phyloP scores from a whole-genome alignment of 495 filamentous ascomycete species.

The Daldinia grandis region DNA sequence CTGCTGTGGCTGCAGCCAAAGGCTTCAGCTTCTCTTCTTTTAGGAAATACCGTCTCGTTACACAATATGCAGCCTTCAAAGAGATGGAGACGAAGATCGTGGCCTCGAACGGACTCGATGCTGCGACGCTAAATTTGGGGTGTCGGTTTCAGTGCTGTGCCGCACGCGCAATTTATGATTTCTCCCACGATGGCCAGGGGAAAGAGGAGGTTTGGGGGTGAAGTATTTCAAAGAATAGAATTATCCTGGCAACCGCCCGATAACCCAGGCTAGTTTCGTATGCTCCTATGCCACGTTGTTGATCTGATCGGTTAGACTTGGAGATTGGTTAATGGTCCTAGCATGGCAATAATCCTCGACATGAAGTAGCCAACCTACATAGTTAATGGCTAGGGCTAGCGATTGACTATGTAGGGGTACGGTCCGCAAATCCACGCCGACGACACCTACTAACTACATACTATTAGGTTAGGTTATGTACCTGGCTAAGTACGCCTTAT shows the following conservation, averaged over 20 bases:
- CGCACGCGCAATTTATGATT: constrained; percentile 36
- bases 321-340: constrained; percentile 24
- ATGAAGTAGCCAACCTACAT: neutral
- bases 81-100: constrained; percentile 33
- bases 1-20: neutral
- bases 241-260: constrained; percentile 1
- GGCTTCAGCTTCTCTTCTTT: constrained; percentile 5
- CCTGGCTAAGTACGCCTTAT: too few species aligned
- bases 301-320: constrained; percentile 28
- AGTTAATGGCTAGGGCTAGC: neutral
- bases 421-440: constrained; percentile 15
- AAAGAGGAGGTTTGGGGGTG: neutral
- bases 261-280: constrained; percentile 22
- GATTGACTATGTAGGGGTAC: constrained; percentile 8
- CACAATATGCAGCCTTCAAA: constrained; percentile 20
- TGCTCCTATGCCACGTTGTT: constrained; percentile 38
- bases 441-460: neutral
- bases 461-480: neutral
- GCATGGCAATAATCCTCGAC: constrained; percentile 31
- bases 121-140: constrained; percentile 34
- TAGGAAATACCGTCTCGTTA: constrained; percentile 24
- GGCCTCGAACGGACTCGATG: constrained; percentile 34
- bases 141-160: constrained; percentile 27
- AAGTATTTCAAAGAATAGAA: constrained; percentile 12
- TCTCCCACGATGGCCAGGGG: neutral